Conservation (phyloP, 2,329 filamentous ascomycete species). For the Aspergillus eucalypticola region DNA sequence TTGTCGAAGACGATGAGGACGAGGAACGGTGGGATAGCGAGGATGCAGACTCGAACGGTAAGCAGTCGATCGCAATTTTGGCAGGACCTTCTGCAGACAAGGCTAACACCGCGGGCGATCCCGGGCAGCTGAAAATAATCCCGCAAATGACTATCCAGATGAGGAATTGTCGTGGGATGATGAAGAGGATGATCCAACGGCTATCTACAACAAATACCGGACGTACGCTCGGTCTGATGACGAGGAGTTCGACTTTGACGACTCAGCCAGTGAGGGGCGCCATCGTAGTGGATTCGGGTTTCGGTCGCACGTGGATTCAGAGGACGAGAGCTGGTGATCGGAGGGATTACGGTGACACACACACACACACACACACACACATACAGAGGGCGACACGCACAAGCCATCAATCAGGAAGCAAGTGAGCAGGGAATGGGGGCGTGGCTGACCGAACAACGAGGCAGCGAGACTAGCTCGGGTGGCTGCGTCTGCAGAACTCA, state of each 20-base stretch:
- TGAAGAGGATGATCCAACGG: conserved; percentile 43
- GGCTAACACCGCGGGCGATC: conserved; percentile 7
- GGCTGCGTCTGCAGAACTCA: conserved; percentile 12
- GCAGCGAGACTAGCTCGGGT: conserved; percentile 7
- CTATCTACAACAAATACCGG: conserved; percentile 44
- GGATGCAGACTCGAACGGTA: conserved; percentile 64
- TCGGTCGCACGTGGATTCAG: conserved; percentile 31
- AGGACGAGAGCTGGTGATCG: conserved; percentile 26
- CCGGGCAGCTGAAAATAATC: conserved; percentile 49
- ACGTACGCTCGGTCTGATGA: conserved; percentile 44
- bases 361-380: background rate
- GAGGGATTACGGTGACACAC: conserved; percentile 5
- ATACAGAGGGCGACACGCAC: background rate
- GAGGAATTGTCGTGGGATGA: conserved; percentile 52
- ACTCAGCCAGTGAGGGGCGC: conserved; percentile 34
- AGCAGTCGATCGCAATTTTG: conserved; percentile 14
- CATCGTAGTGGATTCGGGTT: conserved; percentile 24
- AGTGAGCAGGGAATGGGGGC: background rate
- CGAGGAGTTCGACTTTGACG: conserved; percentile 46
- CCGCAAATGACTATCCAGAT: conserved; percentile 54
- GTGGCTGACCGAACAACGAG: conserved; percentile 7
- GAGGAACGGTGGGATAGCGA: conserved; percentile 59
- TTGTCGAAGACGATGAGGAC: conserved; percentile 56
- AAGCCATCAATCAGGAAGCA: background rate
- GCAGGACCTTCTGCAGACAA: background rate